A percentile compares a stretch with the other conserved stretches of the same genome.
phyloP scores from a whole-genome alignment of 148 eudicot genomes.

The Diospyros kaki region DNA sequence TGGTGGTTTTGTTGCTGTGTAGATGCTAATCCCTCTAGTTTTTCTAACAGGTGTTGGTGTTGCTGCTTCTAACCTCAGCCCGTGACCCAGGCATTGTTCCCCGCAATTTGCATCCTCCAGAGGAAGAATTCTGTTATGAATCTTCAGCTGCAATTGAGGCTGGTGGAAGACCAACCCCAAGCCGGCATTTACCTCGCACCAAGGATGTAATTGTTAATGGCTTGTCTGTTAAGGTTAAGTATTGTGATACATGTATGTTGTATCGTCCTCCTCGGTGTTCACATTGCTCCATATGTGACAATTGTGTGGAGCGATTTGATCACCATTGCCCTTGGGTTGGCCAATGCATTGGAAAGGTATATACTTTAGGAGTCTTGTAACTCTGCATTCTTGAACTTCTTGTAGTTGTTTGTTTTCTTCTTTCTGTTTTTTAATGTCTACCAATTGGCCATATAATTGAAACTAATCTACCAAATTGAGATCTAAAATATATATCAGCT shows the following conservation, averaged over 20 bases:
- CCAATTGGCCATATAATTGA: neutral
- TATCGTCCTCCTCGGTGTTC: slow-evolving; percentile 75
- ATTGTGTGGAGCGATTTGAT: slow-evolving; percentile 64
- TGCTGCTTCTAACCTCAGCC: slow-evolving; percentile 54
- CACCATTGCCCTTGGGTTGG: slow-evolving; percentile 76
- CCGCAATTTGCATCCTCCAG: slow-evolving; percentile 57
- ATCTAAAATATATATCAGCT: neutral
- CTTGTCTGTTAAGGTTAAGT: slow-evolving; percentile 46
- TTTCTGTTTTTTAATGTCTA: neutral
- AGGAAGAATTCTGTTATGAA: slow-evolving; percentile 44
- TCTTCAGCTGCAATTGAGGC: slow-evolving; percentile 32
- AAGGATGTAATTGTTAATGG: slow-evolving; percentile 53
- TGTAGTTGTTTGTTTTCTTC: neutral
- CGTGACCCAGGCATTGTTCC: slow-evolving; percentile 71
- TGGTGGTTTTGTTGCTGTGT: slow-evolving; percentile 12
- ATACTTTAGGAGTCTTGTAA: slow-evolving; percentile 2
- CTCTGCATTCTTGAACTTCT: neutral
- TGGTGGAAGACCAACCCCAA: slow-evolving; percentile 46
- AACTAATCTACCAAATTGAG: neutral
- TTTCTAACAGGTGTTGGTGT: slow-evolving; percentile 43
- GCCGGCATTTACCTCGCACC: slow-evolving; percentile 43
- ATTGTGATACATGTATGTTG: slow-evolving; percentile 69
- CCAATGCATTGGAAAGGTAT: slow-evolving; percentile 62
- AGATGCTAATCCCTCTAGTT: slow-evolving; percentile 14
- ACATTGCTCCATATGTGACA: slow-evolving; percentile 61